Base-by-base conservation (phyloP, 2,329 filamentous ascomycete genomes). In the Sporothrix inflata region DNA sequence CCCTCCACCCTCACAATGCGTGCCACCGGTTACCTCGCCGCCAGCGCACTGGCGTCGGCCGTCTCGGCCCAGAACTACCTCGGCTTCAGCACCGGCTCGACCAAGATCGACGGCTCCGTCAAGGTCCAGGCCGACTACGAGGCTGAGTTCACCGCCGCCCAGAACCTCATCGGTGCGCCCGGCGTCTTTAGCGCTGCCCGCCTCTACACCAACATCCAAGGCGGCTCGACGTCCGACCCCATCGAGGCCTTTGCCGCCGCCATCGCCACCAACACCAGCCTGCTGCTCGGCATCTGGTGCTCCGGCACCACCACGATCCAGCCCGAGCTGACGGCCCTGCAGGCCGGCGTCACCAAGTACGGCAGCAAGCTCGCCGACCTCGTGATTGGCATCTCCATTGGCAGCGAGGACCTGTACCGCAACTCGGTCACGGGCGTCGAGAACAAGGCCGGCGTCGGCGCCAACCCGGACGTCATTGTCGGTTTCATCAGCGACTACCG, bases 211-310 rank as follows among this genome's bases (percentile, higher is more conserved):
- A 90, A 88, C 84, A 88, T 90, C 79, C 86, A 88, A 80, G 86
- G 85, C 78, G 83, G 88, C 81, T 84, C 90, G 78, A 87, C 92
- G 84, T 87, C 88, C 76, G 91, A 95, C 81, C 94, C 94, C 69
- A 85, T 97, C 78, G 84, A 93, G 84, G 94, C 94, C 55, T 88
- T 95, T 82, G 92, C 93, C 82, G 90, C 90, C 47, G 90, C 90
- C 77, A 83, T 90, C 61, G 82, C 84, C 73, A 89, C 88, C 74
- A 83, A 89, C 57, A 89, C 87, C 21, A 82, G 86, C 75, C 82
- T 92, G 60, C 87, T 92, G 47, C 88, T 90, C 69, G 90, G 90
- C 74, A 82, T 91, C 77, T 92, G 90, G 90, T 80, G 86, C 66
- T 86, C 86, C 21, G 86, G 86, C 75, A 83, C 82, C 60, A 80